Evolutionary conservation across 768 basidiomycete species (phyloP).

Genomic region (Termitomyces sp.): DNA sequence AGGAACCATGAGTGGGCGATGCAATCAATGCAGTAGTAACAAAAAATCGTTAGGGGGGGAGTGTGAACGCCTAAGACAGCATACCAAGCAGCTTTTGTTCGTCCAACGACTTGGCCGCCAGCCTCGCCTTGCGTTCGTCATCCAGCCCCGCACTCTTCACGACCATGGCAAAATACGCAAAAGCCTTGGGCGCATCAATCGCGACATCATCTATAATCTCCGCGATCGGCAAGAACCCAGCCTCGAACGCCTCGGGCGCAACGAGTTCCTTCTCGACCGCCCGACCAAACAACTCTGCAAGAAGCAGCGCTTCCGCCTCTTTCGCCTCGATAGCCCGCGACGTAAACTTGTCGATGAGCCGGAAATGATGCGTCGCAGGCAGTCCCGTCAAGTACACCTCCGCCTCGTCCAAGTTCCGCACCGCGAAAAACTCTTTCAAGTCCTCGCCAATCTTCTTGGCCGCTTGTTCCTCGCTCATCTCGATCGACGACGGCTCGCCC

Average conservation of each 20-base stretch:
- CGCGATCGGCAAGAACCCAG: conserved; percentile 63
- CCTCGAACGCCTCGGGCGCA: conserved; percentile 58
- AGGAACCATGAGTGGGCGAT: no score
- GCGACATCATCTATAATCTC: conserved; percentile 85
- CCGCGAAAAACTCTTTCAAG: conserved; percentile 79
- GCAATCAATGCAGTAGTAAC: conserved; percentile 24
- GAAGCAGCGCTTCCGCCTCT: conserved; percentile 72
- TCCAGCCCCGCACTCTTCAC: conserved; percentile 66
- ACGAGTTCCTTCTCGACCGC: conserved; percentile 58
- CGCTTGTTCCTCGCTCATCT: conserved; percentile 64
- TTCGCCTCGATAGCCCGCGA: conserved; percentile 75
- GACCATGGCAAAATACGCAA: conserved; percentile 68
- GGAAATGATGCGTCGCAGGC: conserved; percentile 54
- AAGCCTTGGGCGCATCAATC: conserved; percentile 87
- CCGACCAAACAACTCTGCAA: conserved; percentile 67
- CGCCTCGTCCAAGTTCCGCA: conserved; percentile 82
- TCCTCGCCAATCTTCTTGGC: conserved; percentile 78
- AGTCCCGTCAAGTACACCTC: conserved; percentile 80
- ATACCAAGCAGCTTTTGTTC: conserved; percentile 55
- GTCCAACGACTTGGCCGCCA: conserved; percentile 59
- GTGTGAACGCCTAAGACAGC: conserved; percentile 50
- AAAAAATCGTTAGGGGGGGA: no score
- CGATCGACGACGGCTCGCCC: conserved; percentile 30
- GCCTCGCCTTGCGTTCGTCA: conserved; percentile 47
- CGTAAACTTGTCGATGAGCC: conserved; percentile 73